A percentile compares a stretch with the other conserved stretches of the same genome.
These are phyloP conservation scores for Rhododendron mucronatum DNA, from an alignment of 148 eudicot species.

Conservation along the genomic window DNA sequence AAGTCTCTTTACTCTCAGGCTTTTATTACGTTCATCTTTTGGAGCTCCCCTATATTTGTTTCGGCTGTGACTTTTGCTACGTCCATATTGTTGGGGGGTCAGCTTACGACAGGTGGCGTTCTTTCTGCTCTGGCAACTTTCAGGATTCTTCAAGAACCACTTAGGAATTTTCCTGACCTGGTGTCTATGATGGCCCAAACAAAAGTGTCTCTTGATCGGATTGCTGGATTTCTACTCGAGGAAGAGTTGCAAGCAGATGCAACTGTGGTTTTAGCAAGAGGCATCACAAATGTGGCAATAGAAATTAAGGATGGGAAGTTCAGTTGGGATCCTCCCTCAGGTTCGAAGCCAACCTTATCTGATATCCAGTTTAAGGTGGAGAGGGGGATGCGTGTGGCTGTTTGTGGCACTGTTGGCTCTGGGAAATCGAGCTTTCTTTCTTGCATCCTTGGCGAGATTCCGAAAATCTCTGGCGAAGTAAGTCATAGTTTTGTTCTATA, in stretches of 20 bases:
- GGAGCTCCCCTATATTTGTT: conserved; percentile 96
- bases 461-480: conserved; percentile 84
- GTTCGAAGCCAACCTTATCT: conserved; percentile 50
- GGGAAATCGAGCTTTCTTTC: conserved; percentile 94
- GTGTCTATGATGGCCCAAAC: conserved; percentile 94
- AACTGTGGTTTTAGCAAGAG: conserved; percentile 47
- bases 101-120: conserved; percentile 79
- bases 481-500: conserved; percentile 28
- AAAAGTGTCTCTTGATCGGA: conserved; percentile 86
- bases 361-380: conserved; percentile 64
- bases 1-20: conserved; percentile 87
- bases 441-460: conserved; percentile 94
- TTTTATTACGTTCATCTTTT: conserved; percentile 70
- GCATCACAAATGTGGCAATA: conserved; percentile 51
- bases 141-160: conserved; percentile 85
- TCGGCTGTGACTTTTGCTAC: conserved; percentile 82
- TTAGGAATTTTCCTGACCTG: conserved; percentile 77
- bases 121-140: conserved; percentile 90
- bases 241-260: conserved; percentile 81
- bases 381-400: conserved; percentile 81
- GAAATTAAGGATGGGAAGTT: conserved; percentile 74
- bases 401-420: conserved; percentile 89
- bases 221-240: conserved; percentile 60
- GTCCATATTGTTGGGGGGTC: conserved; percentile 59
- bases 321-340: conserved; percentile 63